Evolutionary conservation across 257 asterid genomes (phyloP), one percentile per base, ranked within the genome.

Genomic region (Solanum infundibuliforme): DNA sequence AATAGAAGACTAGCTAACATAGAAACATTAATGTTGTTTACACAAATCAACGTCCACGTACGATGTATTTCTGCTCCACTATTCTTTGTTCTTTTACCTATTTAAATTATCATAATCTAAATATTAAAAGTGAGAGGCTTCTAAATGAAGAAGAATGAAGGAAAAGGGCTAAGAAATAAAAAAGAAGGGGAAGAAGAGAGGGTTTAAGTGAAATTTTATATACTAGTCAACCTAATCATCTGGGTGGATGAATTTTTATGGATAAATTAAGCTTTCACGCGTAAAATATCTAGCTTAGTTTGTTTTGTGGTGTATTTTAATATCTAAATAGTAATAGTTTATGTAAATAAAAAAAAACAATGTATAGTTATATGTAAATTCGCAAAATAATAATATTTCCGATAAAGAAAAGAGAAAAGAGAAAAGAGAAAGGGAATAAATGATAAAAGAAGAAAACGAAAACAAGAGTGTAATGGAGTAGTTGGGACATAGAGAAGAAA

Each of bases 401-500:
- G 10, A 20, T 55, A 8, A 1, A 55, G 35, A 73, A 32, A 46
- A 52, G 21, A 2, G 21, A 39, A 41, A 60, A 52, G 23, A 3
- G 21, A 41, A 41, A 41, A 39, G 46, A 10, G 48, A 41, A 3
- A 60, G 31, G 48, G 41, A 66, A 48, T 21, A 29, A 87, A 48
- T 86, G 65, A 76, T 38, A 76, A 76, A 76, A 23, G 58, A 38
- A 39, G 6, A n/a, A 12, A 38, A 39, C 11, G 84, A 20, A 77
- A 25, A 77, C 36, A n/a, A 77, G 65, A 25, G 55, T 7, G 32
- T 25, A 14, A 41, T 41, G 87, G 90, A 52, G 92, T 83, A 71
- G 92, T 86, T 90, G 88, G 89, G 83, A 66, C 86, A 83, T 82
- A 83, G 41, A 34, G n/a, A 86, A 73, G 75, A 68, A 68, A 90